Base-by-base conservation (phyloP, 164 flowering plant genomes). In the Nelumbo lutea region DNA sequence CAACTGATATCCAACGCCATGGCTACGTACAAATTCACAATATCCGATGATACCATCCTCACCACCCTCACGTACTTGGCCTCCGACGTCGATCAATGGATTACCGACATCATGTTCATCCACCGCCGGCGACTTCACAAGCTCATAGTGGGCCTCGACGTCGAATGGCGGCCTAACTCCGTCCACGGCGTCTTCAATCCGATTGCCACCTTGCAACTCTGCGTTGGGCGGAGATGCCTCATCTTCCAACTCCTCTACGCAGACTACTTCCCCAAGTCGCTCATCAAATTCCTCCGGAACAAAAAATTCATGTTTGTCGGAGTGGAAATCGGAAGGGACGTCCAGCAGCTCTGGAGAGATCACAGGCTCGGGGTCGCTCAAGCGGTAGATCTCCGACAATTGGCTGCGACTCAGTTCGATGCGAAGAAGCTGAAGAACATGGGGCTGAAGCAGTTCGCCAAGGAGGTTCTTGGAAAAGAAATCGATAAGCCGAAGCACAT, bases 61-160 rank as follows among this genome's bases (percentile, higher is more conserved):
- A 72, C 76, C 52, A 57, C 59, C 43, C 63, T 78, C 10, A 75
- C 78, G 38, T 2, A 14, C 38, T 42, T 52, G 51, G 48, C 70
- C 4, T 58, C 69, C 14, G n/a, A 51, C 27, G 76, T 75, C 50
- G 68, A 62, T 3, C 41, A 9, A 0, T 78, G 78, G 73, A 63
- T 72, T 61, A 13, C 59, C 53, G n/a, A 65, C 3, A 70, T 70
- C 69, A 3, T 6, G 40, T 51, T 50, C 57, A 42, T 38, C 57
- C 62, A 57, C 63, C 56, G 41, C 3, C 68, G 64, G 11, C 63
- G 61, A 11, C 70, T 75, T 47, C 63, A 68, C 44, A 71, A 62
- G 41, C 78, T 78, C 38, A 65, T 75, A 48, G 79, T 87, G 40
- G 91, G 91, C 66, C 84, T 85, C 66, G 91, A 86, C 79, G 56